Evolutionary conservation across 192 early-diverging fungal species (phyloP).

Genomic region (Umbelopsis isabellina): DNA sequence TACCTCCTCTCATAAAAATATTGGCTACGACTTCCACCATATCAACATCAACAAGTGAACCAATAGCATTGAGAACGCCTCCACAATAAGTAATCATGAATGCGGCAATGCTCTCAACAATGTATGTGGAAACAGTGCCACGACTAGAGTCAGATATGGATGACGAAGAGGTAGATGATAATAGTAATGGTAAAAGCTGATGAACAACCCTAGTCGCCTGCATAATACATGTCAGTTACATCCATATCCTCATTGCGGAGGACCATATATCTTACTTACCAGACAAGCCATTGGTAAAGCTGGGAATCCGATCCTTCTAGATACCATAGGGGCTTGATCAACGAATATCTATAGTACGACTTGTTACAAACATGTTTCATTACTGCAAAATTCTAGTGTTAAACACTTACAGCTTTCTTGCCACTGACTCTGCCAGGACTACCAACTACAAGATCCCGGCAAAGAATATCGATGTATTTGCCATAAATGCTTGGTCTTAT

Average conservation of each 20-base stretch:
- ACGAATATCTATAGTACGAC: constrained; percentile 53
- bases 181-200: constrained; percentile 37
- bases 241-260: neutral
- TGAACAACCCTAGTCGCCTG: constrained; percentile 34
- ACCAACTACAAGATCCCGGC: constrained; percentile 78
- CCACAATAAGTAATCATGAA: neutral
- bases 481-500: constrained; percentile 87
- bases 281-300: constrained; percentile 79
- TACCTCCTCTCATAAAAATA: constrained; percentile 8
- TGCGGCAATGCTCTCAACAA: neutral
- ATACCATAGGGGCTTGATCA: constrained; percentile 76
- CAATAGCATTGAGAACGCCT: neutral
- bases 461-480: constrained; percentile 85
- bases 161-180: constrained; percentile 22
- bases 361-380: neutral
- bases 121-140: neutral
- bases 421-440: constrained; percentile 49
- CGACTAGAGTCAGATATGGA: neutral
- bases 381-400: too few species aligned
- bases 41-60: neutral
- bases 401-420: constrained; percentile 44
- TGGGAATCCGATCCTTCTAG: constrained; percentile 81
- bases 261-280: constrained; percentile 41
- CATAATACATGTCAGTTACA: neutral
- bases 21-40: neutral